Percentiles rank a stretch among this genome's conserved stretches.
Conservation (phyloP, 208 protist species). For the Acanthamoeba healyi region DNA sequence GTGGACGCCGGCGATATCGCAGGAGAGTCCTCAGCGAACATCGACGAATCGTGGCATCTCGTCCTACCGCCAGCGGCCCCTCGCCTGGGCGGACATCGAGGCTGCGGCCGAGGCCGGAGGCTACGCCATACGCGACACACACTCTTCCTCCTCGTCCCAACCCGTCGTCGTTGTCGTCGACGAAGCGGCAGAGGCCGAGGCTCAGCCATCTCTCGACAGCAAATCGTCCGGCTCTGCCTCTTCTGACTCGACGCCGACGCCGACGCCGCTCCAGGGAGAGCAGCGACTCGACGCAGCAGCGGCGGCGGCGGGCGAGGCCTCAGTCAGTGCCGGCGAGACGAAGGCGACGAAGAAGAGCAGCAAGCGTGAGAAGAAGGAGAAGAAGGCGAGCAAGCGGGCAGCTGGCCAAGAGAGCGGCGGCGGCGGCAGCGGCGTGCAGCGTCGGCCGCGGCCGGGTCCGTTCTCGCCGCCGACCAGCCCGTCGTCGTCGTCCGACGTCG, state of each 20-base stretch:
- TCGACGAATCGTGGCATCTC: neutral
- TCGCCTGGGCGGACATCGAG: constrained; percentile 31
- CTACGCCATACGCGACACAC: neutral
- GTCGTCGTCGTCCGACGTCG: neutral
- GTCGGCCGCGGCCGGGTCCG: neutral
- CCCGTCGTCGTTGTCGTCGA: too few relatives aligned
- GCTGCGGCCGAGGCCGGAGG: neutral
- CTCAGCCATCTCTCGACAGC: too few relatives aligned
- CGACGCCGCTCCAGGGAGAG: too few relatives aligned
- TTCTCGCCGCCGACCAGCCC: neutral
- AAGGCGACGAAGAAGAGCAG: neutral
- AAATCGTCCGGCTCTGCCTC: too few relatives aligned
- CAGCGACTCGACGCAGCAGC: too few relatives aligned
- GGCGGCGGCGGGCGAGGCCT: too few relatives aligned
- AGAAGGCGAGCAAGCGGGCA: neutral
- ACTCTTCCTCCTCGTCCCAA: neutral
- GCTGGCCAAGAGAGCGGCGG: neutral
- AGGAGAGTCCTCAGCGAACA: neutral
- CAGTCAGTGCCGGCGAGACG: too few relatives aligned
- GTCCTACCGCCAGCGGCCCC: neutral
- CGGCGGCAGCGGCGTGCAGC: neutral
- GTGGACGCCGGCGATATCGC: constrained; percentile 8
- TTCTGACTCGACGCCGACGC: too few relatives aligned
- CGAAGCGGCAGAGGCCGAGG: too few relatives aligned
- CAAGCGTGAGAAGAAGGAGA: neutral